These are phyloP conservation scores for Xylogone sp. DNA, from an alignment of 2,329 filamentous ascomycete species.

Conservation along the genomic window DNA sequence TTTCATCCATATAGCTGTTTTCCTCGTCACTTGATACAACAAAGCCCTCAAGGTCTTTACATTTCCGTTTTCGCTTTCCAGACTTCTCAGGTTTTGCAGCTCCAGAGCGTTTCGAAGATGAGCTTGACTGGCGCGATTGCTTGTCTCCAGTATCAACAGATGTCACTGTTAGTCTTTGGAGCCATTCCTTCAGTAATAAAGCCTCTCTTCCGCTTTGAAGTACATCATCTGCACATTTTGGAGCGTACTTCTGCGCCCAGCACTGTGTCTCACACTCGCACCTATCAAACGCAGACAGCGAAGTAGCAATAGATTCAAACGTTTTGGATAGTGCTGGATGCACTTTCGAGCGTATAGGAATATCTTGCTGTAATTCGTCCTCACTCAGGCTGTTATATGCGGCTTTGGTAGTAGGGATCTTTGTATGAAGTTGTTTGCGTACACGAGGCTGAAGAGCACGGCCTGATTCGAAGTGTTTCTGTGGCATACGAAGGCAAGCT, in stretches of 20 bases:
- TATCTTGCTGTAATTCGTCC: constrained; percentile 31
- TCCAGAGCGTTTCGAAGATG: constrained; percentile 10
- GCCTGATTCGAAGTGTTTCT: constrained; percentile 55
- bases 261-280: constrained; percentile 67
- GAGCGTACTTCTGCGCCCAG: constrained; percentile 87
- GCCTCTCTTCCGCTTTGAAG: constrained; percentile 72
- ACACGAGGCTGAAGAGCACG: constrained; percentile 48
- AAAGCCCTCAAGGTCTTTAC: constrained; percentile 74
- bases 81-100: constrained; percentile 29
- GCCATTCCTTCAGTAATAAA: constrained; percentile 72
- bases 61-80: constrained; percentile 61
- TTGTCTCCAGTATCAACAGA: constrained; percentile 59
- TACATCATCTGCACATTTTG: constrained; percentile 63
- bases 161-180: constrained; percentile 70
- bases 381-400: constrained; percentile 24
- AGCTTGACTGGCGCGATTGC: constrained; percentile 14
- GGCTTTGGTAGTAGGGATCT: constrained; percentile 1
- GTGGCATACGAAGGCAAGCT: constrained; percentile 48
- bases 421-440: constrained; percentile 37
- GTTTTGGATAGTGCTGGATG: constrained; percentile 60
- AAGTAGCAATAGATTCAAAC: constrained; percentile 54
- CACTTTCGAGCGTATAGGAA: constrained; percentile 10
- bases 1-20: constrained; percentile 61
- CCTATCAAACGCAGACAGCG: constrained; percentile 75
- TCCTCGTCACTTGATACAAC: constrained; percentile 78